Percentiles rank a stretch among this genome's conserved stretches.
These are phyloP conservation scores for Lindgomyces ingoldianus DNA, from an alignment of 495 filamentous ascomycete species.

Conservation along the genomic window DNA sequence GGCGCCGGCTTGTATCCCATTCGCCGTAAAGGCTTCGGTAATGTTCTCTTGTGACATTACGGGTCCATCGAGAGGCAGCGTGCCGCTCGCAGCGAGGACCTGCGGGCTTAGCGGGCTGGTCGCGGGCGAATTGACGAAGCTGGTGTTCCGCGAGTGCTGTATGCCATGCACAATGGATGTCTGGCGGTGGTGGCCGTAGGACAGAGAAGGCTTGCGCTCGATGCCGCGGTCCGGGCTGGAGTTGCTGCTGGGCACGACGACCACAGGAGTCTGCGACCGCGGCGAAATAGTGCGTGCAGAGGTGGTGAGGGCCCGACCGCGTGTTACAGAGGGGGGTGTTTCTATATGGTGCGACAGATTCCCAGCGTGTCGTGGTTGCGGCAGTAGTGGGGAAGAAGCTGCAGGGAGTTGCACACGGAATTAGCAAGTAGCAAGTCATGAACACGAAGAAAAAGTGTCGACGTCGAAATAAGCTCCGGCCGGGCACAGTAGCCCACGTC, in stretches of 20 bases:
- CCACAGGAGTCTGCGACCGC: slow-evolving; percentile 39
- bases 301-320: slow-evolving; percentile 43
- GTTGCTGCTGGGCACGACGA: slow-evolving; percentile 31
- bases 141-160: slow-evolving; percentile 89
- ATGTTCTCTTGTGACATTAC: slow-evolving; percentile 38
- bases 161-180: slow-evolving; percentile 93
- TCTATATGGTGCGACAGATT: slow-evolving; percentile 37
- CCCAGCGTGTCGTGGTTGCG: slow-evolving; percentile 33
- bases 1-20: slow-evolving; percentile 3
- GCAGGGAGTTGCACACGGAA: slow-evolving; percentile 10
- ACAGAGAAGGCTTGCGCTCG: slow-evolving; percentile 67
- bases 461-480: slow-evolving; percentile 35
- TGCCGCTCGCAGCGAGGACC: slow-evolving; percentile 66
- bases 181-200: slow-evolving; percentile 89
- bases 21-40: slow-evolving; percentile 32
- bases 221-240: slow-evolving; percentile 48
- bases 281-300: slow-evolving; percentile 39
- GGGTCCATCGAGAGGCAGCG: slow-evolving; percentile 30
- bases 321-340: slow-evolving; percentile 30
- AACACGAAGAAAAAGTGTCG: slow-evolving; percentile 3
- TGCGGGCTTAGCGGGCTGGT: slow-evolving; percentile 82
- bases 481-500: slow-evolving; percentile 5
- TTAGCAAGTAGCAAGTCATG: slow-evolving; percentile 34
- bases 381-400: slow-evolving; percentile 35
- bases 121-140: slow-evolving; percentile 63